Evolutionary conservation across 2,329 filamentous ascomycete genomes (phyloP).

Genomic region (Xylariaceae sp.): DNA sequence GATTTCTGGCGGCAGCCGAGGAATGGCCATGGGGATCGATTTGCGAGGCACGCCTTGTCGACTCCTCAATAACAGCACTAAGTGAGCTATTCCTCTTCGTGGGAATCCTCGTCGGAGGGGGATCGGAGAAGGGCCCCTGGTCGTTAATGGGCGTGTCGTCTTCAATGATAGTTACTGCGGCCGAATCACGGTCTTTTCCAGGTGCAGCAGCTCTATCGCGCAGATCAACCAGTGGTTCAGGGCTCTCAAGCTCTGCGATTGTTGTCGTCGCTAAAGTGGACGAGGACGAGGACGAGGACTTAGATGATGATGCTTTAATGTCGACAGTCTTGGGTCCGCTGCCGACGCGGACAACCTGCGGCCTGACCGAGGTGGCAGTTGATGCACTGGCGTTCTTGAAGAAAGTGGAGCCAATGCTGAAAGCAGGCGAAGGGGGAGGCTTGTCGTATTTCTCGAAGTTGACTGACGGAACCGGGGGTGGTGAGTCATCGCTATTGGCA

Average conservation of each 20-base stretch:
- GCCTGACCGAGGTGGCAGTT: slow-evolving; percentile 63
- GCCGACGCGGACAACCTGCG: slow-evolving; percentile 66
- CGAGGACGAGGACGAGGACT: slow-evolving; percentile 36
- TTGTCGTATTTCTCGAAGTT: slow-evolving; percentile 66
- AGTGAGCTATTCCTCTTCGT: slow-evolving; percentile 55
- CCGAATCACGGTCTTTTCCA: slow-evolving; percentile 46
- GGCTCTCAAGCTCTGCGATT: slow-evolving; percentile 32
- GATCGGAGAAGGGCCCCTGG: slow-evolving; percentile 67
- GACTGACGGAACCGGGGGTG: slow-evolving; percentile 77
- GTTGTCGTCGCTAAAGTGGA: slow-evolving; percentile 22
- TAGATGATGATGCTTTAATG: slow-evolving; percentile 35
- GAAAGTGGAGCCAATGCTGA: slow-evolving; percentile 73
- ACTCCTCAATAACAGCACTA: slow-evolving; percentile 63
- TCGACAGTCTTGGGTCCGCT: slow-evolving; percentile 51
- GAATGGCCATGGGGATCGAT: slow-evolving; percentile 43
- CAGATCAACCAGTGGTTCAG: slow-evolving; percentile 30
- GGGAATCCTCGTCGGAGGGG: slow-evolving; percentile 45
- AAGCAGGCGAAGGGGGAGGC: slow-evolving; percentile 56
- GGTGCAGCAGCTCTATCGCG: background rate
- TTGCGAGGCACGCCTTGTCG: slow-evolving; percentile 49
- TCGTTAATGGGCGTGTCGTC: slow-evolving; percentile 58
- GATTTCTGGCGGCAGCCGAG: slow-evolving; percentile 30
- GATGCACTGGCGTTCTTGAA: slow-evolving; percentile 67
- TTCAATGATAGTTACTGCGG: slow-evolving; percentile 56
- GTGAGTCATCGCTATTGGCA: slow-evolving; percentile 56